phyloP scores from a whole-genome alignment of 768 basidiomycete genomes.

The Erythrobasidium yunnanense region DNA sequence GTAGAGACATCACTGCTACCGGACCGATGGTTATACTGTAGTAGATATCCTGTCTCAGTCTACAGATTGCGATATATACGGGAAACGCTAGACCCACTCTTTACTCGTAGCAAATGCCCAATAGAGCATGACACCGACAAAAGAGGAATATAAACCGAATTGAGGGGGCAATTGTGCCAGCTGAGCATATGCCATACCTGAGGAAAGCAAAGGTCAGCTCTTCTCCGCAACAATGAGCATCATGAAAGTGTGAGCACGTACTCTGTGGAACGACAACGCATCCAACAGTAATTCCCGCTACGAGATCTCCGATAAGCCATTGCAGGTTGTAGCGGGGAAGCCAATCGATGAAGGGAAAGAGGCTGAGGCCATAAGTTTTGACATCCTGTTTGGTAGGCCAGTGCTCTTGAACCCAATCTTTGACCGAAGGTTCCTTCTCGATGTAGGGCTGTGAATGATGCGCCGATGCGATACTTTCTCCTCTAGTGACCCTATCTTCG shows the following conservation, averaged over 20 bases:
- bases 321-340: constrained; percentile 20
- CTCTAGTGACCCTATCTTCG: constrained; percentile 21
- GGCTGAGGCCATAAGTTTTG: not conserved
- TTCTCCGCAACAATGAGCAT: no score
- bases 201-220: not conserved
- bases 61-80: not conserved
- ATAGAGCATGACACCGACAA: constrained; percentile 74
- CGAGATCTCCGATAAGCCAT: constrained; percentile 36
- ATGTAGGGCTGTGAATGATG: constrained; percentile 24
- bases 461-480: constrained; percentile 26
- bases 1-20: constrained; percentile 94
- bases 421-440: constrained; percentile 26
- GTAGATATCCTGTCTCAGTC: not conserved
- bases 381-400: not conserved
- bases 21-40: constrained; percentile 83
- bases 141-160: constrained; percentile 89
- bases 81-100: no score
- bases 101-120: constrained; percentile 97
- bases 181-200: constrained; percentile 45
- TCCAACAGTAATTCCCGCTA: constrained; percentile 63
- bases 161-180: constrained; percentile 67
- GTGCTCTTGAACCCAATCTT: constrained; percentile 26
- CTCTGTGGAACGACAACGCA: constrained; percentile 90
- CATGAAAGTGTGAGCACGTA: no score
- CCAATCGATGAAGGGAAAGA: constrained; percentile 30